Evolutionary conservation across 2,329 filamentous ascomycete species (phyloP).

Genomic region (Zarea fungicola): DNA sequence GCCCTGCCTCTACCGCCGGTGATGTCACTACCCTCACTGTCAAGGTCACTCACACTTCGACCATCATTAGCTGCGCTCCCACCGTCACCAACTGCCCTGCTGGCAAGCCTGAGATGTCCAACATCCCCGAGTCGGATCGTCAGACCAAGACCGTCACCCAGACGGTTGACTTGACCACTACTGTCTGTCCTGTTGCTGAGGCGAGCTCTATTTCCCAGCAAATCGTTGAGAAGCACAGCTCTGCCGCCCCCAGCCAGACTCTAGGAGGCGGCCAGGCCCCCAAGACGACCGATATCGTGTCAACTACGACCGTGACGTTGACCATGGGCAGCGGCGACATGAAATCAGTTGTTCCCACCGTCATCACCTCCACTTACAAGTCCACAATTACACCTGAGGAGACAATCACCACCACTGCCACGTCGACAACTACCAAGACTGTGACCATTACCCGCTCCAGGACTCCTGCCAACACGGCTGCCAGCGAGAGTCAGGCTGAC

Average conservation of each 20-base stretch:
- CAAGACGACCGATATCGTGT: constrained; percentile 25
- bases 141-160: constrained; percentile 31
- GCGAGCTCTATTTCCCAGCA: constrained; percentile 36
- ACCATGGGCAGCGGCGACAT: constrained; percentile 28
- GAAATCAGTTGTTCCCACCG: constrained; percentile 32
- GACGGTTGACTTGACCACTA: constrained; percentile 34
- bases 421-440: constrained; percentile 31
- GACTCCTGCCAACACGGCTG: constrained; percentile 17
- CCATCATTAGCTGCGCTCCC: constrained; percentile 53
- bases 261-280: constrained; percentile 12
- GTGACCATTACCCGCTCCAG: constrained; percentile 27
- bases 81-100: constrained; percentile 53
- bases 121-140: constrained; percentile 32
- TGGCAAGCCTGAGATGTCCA: constrained; percentile 27
- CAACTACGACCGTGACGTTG: constrained; percentile 29
- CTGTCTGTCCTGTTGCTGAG: constrained; percentile 42
- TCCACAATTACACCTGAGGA: constrained; percentile 24
- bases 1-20: not conserved
- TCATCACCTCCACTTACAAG: constrained; percentile 38
- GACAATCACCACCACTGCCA: constrained; percentile 35
- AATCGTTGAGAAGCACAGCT: constrained; percentile 30
- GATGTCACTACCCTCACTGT: constrained; percentile 40
- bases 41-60: constrained; percentile 50
- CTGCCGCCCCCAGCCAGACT: constrained; percentile 32
- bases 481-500: constrained; percentile 8